Evolutionary conservation across 495 filamentous ascomycete species (phyloP), one percentile per base, ranked within the genome.

Genomic region (Podospora didyma): DNA sequence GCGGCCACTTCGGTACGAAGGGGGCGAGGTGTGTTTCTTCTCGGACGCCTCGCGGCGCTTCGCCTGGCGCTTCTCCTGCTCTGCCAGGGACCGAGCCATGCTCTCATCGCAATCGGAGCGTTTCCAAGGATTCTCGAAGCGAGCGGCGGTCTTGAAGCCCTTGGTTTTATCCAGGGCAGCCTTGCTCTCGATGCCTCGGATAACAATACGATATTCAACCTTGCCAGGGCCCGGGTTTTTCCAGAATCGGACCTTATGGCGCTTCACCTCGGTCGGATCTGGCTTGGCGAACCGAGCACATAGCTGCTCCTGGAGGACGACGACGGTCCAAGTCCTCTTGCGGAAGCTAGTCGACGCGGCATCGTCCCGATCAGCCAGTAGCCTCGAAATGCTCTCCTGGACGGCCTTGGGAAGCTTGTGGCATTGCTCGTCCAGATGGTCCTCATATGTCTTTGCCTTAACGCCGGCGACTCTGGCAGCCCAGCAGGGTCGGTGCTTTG

Each of bases 381-480:
- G 52, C 3, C 42, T 7, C 9, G 34, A 54, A 1, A 66, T 47
- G 7, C 21, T 51, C 7, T 53, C 46, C 37, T 61, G 46, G 26
- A 66, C 35, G 2, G 19, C 7, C 2, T 6, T 16, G 20, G 66
- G 61, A 10, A 64, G 28, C 6, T n/a, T 51, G 2, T 39, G 34
- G 57, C 66, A 68, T 31, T 52, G 46, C 34, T 59, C 51, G 12
- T 68, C 54, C 23, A 68, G 56, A 20, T 66, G 21, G 41, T 68
- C 54, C 26, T 68, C 66, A 42, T 68, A 68, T 4, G 66, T 60
- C 45, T 57, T 62, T 34, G 45, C 42, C 44, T 54, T 60, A 10
- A 59, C 51, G 2, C 56, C 21, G 24, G 66, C n/a, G 1, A 57
- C 9, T 11, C 59, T 46, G 16, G 56, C 44, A 16, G 57, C 46